Evolutionary conservation across 176 grass and related monocot species (phyloP).

Genomic region (Oryza meyeriana): DNA sequence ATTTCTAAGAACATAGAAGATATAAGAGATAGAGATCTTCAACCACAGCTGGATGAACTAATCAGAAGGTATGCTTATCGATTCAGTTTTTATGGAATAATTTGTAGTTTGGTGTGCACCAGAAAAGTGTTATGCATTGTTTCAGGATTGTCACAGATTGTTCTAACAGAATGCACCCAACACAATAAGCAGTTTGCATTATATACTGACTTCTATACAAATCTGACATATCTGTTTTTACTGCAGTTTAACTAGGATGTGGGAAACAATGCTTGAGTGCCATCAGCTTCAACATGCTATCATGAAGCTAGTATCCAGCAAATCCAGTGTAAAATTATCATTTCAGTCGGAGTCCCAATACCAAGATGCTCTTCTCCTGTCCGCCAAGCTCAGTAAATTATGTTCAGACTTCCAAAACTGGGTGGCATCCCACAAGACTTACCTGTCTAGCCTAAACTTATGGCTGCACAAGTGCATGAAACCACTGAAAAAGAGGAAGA

Average conservation of each 20-base stretch:
- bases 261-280: slow-evolving; percentile 56
- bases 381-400: slow-evolving; percentile 43
- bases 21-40: slow-evolving; percentile 74
- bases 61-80: slow-evolving; percentile 49
- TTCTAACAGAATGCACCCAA: not conserved
- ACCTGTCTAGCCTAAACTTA: slow-evolving; percentile 42
- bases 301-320: slow-evolving; percentile 39
- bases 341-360: slow-evolving; percentile 30
- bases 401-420: slow-evolving; percentile 52
- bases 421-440: slow-evolving; percentile 55
- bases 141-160: not conserved
- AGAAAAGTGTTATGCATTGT: not conserved
- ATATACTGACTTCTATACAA: not conserved
- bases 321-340: slow-evolving; percentile 23
- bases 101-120: not conserved
- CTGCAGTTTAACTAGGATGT: slow-evolving; percentile 67
- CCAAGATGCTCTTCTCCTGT: slow-evolving; percentile 33
- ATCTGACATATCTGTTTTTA: not conserved
- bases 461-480: slow-evolving; percentile 65
- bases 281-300: slow-evolving; percentile 35
- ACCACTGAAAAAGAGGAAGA: slow-evolving; percentile 41
- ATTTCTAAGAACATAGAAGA: slow-evolving; percentile 72
- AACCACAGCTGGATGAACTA: slow-evolving; percentile 64
- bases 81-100: not conserved
- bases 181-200: not conserved